phyloP scores from a whole-genome alignment of 805 yeast genomes.

The Sporopachydermia lactativora region DNA sequence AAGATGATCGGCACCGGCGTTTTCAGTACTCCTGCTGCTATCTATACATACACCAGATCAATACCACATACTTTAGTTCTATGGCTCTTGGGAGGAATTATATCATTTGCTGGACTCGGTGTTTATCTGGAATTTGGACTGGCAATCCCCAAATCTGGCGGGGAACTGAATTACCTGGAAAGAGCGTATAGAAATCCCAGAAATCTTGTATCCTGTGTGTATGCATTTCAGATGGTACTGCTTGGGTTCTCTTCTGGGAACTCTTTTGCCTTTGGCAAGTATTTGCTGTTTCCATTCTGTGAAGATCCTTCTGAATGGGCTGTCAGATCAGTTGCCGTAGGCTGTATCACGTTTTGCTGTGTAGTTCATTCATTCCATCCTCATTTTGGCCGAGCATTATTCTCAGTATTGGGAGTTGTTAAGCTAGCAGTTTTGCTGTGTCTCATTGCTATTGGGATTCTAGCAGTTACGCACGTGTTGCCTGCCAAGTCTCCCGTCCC shows the following conservation, averaged over 20 bases:
- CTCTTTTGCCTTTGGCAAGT: conserved; percentile 51
- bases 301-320: conserved; percentile 20
- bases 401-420: conserved; percentile 39
- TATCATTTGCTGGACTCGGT: conserved; percentile 38
- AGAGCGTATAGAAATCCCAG: conserved; percentile 40
- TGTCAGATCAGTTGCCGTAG: conserved; percentile 35
- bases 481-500: conserved; percentile 10
- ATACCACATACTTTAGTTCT: conserved; percentile 41
- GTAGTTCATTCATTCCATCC: conserved; percentile 36
- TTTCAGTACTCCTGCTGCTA: conserved; percentile 52
- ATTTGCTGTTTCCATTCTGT: conserved; percentile 28
- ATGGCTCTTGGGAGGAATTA: conserved; percentile 50
- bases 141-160: conserved; percentile 52
- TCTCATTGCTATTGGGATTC: conserved; percentile 33
- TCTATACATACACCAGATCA: conserved; percentile 40
- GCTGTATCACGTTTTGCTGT: conserved; percentile 30
- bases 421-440: conserved; percentile 36
- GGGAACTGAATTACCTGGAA: conserved; percentile 55
- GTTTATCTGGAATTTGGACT: conserved; percentile 54
- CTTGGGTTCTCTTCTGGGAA: conserved; percentile 51
- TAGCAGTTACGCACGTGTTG: conserved; percentile 24
- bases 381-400: conserved; percentile 33
- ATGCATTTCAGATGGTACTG: conserved; percentile 39
- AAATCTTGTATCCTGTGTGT: conserved; percentile 34
- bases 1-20: conserved; percentile 68